Evolutionary conservation across 2,329 filamentous ascomycete species (phyloP), one percentile per base, ranked within the genome.

Genomic region (Diaporthe vexans): DNA sequence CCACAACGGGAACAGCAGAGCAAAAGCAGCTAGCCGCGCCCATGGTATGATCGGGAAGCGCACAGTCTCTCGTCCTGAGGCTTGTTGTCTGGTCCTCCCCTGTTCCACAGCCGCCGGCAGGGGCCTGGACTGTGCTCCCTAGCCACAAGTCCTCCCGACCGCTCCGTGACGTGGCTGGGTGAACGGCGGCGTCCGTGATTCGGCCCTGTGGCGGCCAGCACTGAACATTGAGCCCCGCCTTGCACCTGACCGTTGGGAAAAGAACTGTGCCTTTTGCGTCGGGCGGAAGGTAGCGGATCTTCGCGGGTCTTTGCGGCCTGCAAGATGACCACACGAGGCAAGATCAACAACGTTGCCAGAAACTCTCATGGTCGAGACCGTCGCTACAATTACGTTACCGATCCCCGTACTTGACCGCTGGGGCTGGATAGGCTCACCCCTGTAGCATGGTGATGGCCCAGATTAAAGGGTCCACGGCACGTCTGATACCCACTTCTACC

Each of bases 401-500:
- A 43, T 51, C 52, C 37, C 46, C 33, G 48, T 46, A 24, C 57
- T 58, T 37, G 33, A 57, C 69, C 15, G 57, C 33, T 21, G 29
- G 29, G 68, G 71, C 52, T 52, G 52, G 74, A 46, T 68, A 73
- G 74, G 56, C 37, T 57, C 68, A 72, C 68, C 67, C 68, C 56
- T n/a, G 59, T 59, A 67, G 59, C 33, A 29, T 17, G 29, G 52
- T 52, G 68, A 24, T 61, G 54, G 43, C 68, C 63, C 61, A 75
- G 72, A 75, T 75, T 75, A 75, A 75, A 75, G 74, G 74, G 65
- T 52, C 56, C 68, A 70, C 61, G 72, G 33, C 57, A 72, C 68
- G 74, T 74, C 68, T 74, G 74, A 69, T 63, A 52, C 61, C 52
- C 72, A 52, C 69, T 72, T 74, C 70, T 43, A 26, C 61, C 58